Base-by-base conservation (phyloP, 805 yeast species). In the Ogataea naganishii region DNA sequence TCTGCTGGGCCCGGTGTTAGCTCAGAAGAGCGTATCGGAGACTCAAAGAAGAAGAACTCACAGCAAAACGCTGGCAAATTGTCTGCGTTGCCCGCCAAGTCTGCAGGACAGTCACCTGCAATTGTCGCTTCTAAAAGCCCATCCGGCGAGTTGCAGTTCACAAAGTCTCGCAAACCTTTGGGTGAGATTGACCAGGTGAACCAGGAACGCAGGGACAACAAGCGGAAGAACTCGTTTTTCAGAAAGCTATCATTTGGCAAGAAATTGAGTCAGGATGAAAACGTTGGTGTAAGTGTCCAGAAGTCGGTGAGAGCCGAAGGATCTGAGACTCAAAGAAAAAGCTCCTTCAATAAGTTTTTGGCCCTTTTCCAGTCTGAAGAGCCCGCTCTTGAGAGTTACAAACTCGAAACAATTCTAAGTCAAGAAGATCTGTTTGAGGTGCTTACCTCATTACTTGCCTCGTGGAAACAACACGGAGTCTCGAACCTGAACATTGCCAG, bases 391-490 rank as follows among this genome's bases (percentile, higher is more conserved):
- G 38, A 36, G 20, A 60, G 67, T 9, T 33, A 28, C 12, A 58
- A 65, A 17, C 49, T 71, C 29, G 35, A 33, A 14, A 53, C 62
- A 2, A 40, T 46, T 14, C 35, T 58, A 14, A 60, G 68, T 8
- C 58, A 59, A 34, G 66, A 59, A 17, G 84, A 80, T 47, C 65
- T 80, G 65, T 67, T 70, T 36, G 71, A 72, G 25, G 84, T 85
- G 3, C 56, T 80, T 41, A 66, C 60, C 47, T 72, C 80, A 25
- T 63, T 80, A 32, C 57, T 80, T 39, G 60, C 53, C 26, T 73
- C 79, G 12, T 80, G 92, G 92, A 66, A 72, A 10, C 72, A 69
- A 36, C 79, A 79, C 43, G 89, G 92, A 7, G 54, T 80, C 43
- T 71, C 68, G 40, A 66, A 72, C 36, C 62, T 80, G 35, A 58